These are phyloP conservation scores for Suillus hirtellus DNA, from an alignment of 768 basidiomycete genomes.

Conservation along the genomic window DNA sequence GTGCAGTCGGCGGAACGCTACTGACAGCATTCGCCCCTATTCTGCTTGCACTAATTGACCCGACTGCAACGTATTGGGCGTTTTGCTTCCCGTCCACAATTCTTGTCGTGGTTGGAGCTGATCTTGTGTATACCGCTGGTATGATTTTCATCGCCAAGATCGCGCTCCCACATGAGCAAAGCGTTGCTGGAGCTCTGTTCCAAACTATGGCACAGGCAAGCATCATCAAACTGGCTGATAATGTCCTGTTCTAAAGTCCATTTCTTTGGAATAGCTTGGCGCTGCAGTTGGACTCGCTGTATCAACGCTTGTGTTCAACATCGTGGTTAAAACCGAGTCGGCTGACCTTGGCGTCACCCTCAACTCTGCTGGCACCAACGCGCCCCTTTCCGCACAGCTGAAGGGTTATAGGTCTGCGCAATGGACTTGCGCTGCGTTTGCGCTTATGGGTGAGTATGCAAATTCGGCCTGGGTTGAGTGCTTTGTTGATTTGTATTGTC, in stretches of 20 bases:
- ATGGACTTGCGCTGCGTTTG: conserved; percentile 62
- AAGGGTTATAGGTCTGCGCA: conserved; percentile 60
- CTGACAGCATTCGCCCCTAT: conserved; percentile 59
- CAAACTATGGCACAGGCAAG: conserved; percentile 75
- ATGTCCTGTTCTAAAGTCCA: neutral
- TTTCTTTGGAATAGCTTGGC: conserved; percentile 48
- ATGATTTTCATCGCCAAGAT: conserved; percentile 69
- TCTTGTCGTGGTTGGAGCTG: conserved; percentile 69
- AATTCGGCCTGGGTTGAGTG: neutral
- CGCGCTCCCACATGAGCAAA: conserved; percentile 67
- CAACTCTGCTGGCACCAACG: conserved; percentile 27
- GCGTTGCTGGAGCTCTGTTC: conserved; percentile 73
- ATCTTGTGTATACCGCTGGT: conserved; percentile 69
- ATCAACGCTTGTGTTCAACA: conserved; percentile 69
- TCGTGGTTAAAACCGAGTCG: conserved; percentile 39
- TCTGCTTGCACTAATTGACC: conserved; percentile 67
- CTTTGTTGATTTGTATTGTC: neutral
- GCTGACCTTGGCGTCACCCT: conserved; percentile 32
- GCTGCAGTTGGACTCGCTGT: conserved; percentile 69
- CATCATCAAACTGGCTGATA: neutral
- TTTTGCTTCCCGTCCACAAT: conserved; percentile 70
- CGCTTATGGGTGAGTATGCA: conserved; percentile 49
- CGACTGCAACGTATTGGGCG: conserved; percentile 66
- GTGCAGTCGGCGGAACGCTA: conserved; percentile 54
- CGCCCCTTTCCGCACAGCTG: conserved; percentile 41